phyloP scores from a whole-genome alignment of 163 green algal genomes.

The Smithsoniella earleae region DNA sequence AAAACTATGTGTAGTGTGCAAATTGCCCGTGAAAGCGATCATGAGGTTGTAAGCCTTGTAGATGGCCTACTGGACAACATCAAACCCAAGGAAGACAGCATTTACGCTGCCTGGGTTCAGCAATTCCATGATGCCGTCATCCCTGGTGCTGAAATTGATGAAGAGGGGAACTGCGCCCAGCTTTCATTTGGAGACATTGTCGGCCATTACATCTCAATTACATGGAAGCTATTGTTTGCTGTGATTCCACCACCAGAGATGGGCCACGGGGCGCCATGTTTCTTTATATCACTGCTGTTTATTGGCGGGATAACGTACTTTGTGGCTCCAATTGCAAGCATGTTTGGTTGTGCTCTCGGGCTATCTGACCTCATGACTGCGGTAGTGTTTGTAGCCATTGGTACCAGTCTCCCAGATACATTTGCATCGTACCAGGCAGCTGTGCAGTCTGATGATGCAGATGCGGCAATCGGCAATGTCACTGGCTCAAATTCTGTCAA shows the following conservation, averaged over 20 bases:
- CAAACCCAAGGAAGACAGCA: background rate
- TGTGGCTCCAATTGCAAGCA: constrained; percentile 30
- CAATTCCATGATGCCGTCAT: constrained; percentile 27
- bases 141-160: constrained; percentile 28
- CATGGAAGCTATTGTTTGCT: constrained; percentile 38
- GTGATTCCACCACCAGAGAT: constrained; percentile 4
- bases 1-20: background rate
- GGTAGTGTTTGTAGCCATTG: constrained; percentile 39
- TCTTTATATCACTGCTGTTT: constrained; percentile 30
- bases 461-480: constrained; percentile 49
- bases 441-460: constrained; percentile 37
- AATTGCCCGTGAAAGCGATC: background rate
- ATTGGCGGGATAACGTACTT: constrained; percentile 33
- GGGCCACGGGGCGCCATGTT: constrained; percentile 27
- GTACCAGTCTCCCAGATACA: constrained; percentile 48
- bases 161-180: constrained; percentile 31
- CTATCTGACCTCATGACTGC: constrained; percentile 34
- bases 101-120: constrained; percentile 6
- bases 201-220: constrained; percentile 41
- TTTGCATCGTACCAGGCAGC: constrained; percentile 41
- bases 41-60: background rate
- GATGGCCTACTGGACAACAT: background rate
- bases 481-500: constrained; percentile 46
- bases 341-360: constrained; percentile 37
- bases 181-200: constrained; percentile 15